Evolutionary conservation across 805 yeast species (phyloP), one percentile per base, ranked within the genome.

Genomic region (Scheffersomyces ergatensis): DNA sequence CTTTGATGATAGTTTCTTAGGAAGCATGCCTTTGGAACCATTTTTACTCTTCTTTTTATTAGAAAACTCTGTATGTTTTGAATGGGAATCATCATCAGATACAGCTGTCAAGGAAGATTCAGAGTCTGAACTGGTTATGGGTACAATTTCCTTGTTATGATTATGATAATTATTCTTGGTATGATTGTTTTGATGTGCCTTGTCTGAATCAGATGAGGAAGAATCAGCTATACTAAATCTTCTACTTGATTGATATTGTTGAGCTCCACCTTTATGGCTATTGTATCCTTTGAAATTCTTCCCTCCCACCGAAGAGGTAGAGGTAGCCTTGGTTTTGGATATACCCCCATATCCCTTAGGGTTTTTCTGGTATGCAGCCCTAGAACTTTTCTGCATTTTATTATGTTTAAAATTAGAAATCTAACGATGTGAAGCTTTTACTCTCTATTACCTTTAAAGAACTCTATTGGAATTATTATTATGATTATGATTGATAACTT

Each of bases 41-140:
- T 33, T 47, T 35, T 37, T 50, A 19, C 33, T 34, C 8, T 31
- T 14, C 31, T 23, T 34, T 40, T 32, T 40, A 14, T 17, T 19
- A 16, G 25, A 18, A 7, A 31, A 36, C 16, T 36, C 23, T 17
- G 33, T 38, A 19, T 32, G 21, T 18, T 38, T 31, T 5, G 17
- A 15, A 30, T 16, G 33, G 19, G 14, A 27, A 8, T 51, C 63
- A 5, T 50, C 49, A 20, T 59, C 68, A 5, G 61, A 57, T 6
- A 68, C 69, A 2, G 71, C 74, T 0, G 73, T 70, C 24, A 70
- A 51, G 0, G 73, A 67, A 13, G 68, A 62, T 36, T 69, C 75
- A 1, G 70, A 61, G 34, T 65, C 69, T 13, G 56, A 46, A 3
- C 40, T 36, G 5, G 38, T 25, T 20, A n/a, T n/a, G n/a, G n/a